Evolutionary conservation across 1,139 yeast genomes (phyloP), one percentile per base, ranked within the genome.

Genomic region (Yamadazyma sp.): DNA sequence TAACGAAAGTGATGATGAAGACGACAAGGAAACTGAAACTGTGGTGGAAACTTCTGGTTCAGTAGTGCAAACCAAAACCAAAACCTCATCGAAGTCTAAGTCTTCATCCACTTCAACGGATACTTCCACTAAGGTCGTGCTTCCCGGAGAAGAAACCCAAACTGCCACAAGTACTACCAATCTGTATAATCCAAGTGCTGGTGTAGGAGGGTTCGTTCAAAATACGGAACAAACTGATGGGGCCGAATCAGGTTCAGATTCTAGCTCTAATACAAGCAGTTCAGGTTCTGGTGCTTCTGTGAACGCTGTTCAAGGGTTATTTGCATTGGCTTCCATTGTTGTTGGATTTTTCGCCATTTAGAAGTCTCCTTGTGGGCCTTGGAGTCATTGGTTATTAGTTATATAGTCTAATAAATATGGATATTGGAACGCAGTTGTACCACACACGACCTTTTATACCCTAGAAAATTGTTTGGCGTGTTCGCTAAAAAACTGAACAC

Each of bases 141-240:
- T 45, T 15, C 37, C 37, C 11, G 39, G 40, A 13, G 31, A 22
- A n/a, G 31, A 32, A 32, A 37, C 26, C n/a, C n/a, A n/a, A n/a
- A n/a, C n/a, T n/a, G n/a, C n/a, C n/a, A n/a, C n/a, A n/a, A n/a
- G n/a, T 10, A 12, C 10, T 17, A 17, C 31, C 23, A 18, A 4
- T 26, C 34, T 46, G 11, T 49, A 49, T 25, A 38, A 48, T 24
- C 51, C 61, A 30, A 51, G 52, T 42, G 54, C 46, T 49, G 52
- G 61, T 33, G 46, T 58, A 18, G 68, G 67, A 6, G 73, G 71
- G 8, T 68, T 67, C 45, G 57, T 59, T n/a, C 73, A 67, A 51
- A 53, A 58, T 38, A 39, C 63, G 9, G 40, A 43, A 31, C 21
- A 45, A 8, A 44, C 61, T n/a, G 30, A 14, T 15, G n/a, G 8